A percentile compares a stretch with the other conserved stretches of the same genome.
phyloP scores from a whole-genome alignment of 1,139 yeast species.

The Hyphopichia wangnamkhiaoensis region DNA sequence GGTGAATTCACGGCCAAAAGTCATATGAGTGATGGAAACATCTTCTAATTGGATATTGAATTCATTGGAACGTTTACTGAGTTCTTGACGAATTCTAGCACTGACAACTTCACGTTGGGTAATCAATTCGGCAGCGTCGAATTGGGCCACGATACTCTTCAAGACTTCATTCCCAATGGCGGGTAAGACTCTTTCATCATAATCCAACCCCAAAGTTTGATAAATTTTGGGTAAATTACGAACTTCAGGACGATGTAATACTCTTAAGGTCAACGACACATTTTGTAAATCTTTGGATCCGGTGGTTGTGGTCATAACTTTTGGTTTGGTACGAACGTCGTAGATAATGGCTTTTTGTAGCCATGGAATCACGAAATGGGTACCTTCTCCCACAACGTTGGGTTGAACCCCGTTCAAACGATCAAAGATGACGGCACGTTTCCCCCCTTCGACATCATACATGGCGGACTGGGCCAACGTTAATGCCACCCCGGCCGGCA shows the following conservation, averaged over 20 bases:
- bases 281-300: conserved; percentile 97
- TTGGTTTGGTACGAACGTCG: conserved; percentile 90
- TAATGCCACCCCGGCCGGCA: conserved; percentile 69
- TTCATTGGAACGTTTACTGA: conserved; percentile 80
- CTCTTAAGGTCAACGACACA: conserved; percentile 90
- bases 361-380: conserved; percentile 96
- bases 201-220: conserved; percentile 89
- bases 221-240: conserved; percentile 78
- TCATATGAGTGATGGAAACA: conserved; percentile 97
- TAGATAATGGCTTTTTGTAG: conserved; percentile 84
- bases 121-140: conserved; percentile 96
- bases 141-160: conserved; percentile 95
- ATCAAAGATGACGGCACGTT: conserved; percentile 94
- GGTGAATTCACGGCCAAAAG: conserved; percentile 95
- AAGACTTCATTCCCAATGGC: conserved; percentile 96
- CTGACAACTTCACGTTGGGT: conserved; percentile 97
- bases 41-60: conserved; percentile 92
- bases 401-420: conserved; percentile 86
- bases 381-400: conserved; percentile 90
- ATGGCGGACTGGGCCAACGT: conserved; percentile 71
- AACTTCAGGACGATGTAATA: conserved; percentile 92
- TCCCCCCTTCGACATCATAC: conserved; percentile 95
- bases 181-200: conserved; percentile 95
- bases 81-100: conserved; percentile 84
- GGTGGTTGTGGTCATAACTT: conserved; percentile 90